phyloP scores from a whole-genome alignment of 2,329 filamentous ascomycete genomes.

The Cercospora janseana region DNA sequence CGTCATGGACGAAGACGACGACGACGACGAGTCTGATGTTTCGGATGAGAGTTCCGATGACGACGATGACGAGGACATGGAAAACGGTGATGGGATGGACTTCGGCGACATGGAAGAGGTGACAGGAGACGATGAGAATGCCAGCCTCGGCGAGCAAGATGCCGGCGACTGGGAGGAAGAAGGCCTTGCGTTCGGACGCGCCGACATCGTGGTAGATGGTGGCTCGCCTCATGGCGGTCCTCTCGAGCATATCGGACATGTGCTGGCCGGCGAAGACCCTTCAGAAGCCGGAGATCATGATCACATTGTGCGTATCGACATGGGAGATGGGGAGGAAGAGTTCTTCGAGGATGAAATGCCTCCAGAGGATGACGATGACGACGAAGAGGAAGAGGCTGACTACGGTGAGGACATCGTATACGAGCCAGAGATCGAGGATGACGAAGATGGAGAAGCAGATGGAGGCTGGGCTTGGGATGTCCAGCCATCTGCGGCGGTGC shows the following conservation, averaged over 20 bases:
- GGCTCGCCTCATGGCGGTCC: conserved; percentile 38
- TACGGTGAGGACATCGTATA: conserved; percentile 65
- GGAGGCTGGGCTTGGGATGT: conserved; percentile 31
- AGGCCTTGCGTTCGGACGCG: conserved; percentile 43
- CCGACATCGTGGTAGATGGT: conserved; percentile 48
- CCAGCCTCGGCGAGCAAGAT: conserved; percentile 49
- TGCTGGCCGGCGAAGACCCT: conserved; percentile 37
- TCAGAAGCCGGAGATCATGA: conserved; percentile 40
- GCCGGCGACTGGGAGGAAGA: conserved; percentile 48
- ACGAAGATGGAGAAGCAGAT: conserved; percentile 34
- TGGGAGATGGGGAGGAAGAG: conserved; percentile 48
- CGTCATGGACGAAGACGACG: conserved; percentile 58
- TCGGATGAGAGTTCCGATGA: conserved; percentile 58
- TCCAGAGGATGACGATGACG: conserved; percentile 55
- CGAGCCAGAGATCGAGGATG: conserved; percentile 49
- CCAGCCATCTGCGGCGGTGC: conserved; percentile 23
- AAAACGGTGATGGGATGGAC: conserved; percentile 61
- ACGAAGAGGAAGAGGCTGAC: conserved; percentile 62
- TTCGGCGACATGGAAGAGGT: conserved; percentile 54
- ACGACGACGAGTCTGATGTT: conserved; percentile 61
- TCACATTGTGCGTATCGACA: conserved; percentile 38
- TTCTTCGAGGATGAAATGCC: conserved; percentile 59
- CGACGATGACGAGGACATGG: conserved; percentile 55
- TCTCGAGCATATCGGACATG: conserved; percentile 43
- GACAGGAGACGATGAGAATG: conserved; percentile 50